Conservation (phyloP, 2,329 filamentous ascomycete genomes). For the Clonostachys rosea region DNA sequence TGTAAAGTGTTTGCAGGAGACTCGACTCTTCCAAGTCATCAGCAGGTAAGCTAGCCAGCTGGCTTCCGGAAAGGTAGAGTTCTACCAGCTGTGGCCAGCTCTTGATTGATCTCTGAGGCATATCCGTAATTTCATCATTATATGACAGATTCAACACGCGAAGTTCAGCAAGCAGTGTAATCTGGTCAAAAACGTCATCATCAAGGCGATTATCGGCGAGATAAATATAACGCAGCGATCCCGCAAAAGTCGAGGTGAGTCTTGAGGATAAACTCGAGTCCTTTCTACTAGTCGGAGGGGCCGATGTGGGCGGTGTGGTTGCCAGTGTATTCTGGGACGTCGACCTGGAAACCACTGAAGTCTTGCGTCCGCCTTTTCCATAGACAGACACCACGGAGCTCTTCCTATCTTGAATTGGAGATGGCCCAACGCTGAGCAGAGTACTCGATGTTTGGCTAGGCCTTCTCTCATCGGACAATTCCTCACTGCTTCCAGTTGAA, state of each 20-base stretch:
- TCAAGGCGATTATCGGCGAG: constrained; percentile 92
- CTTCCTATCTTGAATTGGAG: constrained; percentile 69
- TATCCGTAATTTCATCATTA: constrained; percentile 81
- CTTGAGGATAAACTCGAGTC: constrained; percentile 83
- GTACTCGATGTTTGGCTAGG: constrained; percentile 82
- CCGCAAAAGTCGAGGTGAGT: constrained; percentile 81
- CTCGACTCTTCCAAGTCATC: constrained; percentile 92
- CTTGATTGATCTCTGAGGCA: constrained; percentile 82
- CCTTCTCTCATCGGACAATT: constrained; percentile 64
- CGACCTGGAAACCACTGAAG: constrained; percentile 71
- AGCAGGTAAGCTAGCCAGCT: constrained; percentile 83
- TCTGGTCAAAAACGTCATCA: constrained; percentile 91
- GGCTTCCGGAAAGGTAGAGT: constrained; percentile 92
- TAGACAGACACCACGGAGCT: constrained; percentile 79
- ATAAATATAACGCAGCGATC: constrained; percentile 77
- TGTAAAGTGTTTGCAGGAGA: constrained; percentile 81
- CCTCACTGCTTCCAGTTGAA: constrained; percentile 70
- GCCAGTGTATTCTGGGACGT: constrained; percentile 35
- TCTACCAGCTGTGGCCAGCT: constrained; percentile 88
- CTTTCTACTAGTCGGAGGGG: constrained; percentile 63
- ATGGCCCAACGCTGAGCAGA: constrained; percentile 70
- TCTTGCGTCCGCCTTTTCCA: constrained; percentile 76
- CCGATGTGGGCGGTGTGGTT: constrained; percentile 22
- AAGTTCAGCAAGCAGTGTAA: constrained; percentile 77
- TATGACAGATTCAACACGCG: constrained; percentile 91